These are phyloP conservation scores for Oldenlandia corymbosa DNA, from an alignment of 257 asterid species.

Conservation along the genomic window DNA sequence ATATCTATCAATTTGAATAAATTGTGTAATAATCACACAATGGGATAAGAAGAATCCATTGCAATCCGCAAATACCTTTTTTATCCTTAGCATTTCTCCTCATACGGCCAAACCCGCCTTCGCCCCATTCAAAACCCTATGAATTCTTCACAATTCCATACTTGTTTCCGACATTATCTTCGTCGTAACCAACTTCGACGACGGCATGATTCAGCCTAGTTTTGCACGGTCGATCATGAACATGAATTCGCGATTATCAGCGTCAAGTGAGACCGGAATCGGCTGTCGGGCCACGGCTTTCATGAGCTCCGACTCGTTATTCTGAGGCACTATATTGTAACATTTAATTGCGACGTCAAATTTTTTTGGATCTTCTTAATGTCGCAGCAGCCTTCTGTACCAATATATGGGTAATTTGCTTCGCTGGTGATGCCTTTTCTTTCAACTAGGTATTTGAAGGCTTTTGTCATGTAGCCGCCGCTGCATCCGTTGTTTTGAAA, in stretches of 20 bases:
- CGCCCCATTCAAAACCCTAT: slow-evolving; percentile 32
- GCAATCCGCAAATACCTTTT: slow-evolving; percentile 40
- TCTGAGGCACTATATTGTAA: slow-evolving; percentile 25
- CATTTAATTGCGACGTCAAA: slow-evolving; percentile 25
- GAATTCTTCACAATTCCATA: slow-evolving; percentile 39
- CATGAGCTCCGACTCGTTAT: slow-evolving; percentile 22
- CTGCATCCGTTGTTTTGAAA: background rate
- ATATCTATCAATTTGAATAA: too few relatives aligned
- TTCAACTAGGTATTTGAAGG: background rate
- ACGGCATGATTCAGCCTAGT: slow-evolving; percentile 32
- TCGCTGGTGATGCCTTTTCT: background rate
- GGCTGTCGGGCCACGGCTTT: slow-evolving; percentile 41
- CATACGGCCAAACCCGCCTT: slow-evolving; percentile 27
- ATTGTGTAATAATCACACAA: too few relatives aligned
- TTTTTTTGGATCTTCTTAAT: slow-evolving; percentile 11
- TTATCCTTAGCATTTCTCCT: slow-evolving; percentile 19
- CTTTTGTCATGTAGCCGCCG: background rate
- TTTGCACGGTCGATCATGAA: slow-evolving; percentile 32
- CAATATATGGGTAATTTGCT: background rate
- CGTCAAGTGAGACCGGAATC: slow-evolving; percentile 34
- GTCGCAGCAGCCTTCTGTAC: slow-evolving; percentile 27
- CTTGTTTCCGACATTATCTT: slow-evolving; percentile 19
- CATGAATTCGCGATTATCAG: slow-evolving; percentile 23
- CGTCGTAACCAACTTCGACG: slow-evolving; percentile 23
- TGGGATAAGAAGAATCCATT: slow-evolving; percentile 32